A percentile compares a stretch with the other conserved stretches of the same genome.
Evolutionary conservation across 176 grass and related monocot genomes (phyloP).

Genomic region (Bonia amplexicaulis): DNA sequence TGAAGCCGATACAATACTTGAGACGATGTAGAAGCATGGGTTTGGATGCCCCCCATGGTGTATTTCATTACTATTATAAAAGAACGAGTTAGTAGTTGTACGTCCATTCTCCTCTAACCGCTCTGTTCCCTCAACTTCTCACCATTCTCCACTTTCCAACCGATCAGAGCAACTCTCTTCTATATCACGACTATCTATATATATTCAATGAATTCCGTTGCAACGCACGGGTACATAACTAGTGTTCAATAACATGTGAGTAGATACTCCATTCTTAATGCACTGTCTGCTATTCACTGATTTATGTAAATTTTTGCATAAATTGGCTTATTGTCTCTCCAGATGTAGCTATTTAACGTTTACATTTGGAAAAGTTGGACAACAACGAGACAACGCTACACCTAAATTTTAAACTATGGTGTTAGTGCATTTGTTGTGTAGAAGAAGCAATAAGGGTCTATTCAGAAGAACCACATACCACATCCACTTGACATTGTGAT

Average conservation of each 20-base stretch:
- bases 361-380: neutral
- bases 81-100: too few relatives aligned
- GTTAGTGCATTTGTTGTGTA: neutral
- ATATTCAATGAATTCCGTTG: too few relatives aligned
- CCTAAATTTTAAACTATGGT: neutral
- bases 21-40: constrained; percentile 82
- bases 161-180: too few relatives aligned
- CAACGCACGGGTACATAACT: too few relatives aligned
- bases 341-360: neutral
- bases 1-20: constrained; percentile 61
- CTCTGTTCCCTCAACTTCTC: too few relatives aligned
- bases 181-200: too few relatives aligned
- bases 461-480: neutral
- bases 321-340: neutral
- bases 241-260: constrained; percentile 37
- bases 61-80: neutral
- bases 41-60: constrained; percentile 15
- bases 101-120: too few relatives aligned
- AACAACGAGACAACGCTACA: neutral
- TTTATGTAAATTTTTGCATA: constrained; percentile 5
- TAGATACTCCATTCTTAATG: neutral
- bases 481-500: neutral
- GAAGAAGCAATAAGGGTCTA: neutral
- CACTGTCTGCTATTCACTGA: neutral
- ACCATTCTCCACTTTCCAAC: too few relatives aligned